Conservation (phyloP, 768 basidiomycete genomes). For the Panus rudis region DNA sequence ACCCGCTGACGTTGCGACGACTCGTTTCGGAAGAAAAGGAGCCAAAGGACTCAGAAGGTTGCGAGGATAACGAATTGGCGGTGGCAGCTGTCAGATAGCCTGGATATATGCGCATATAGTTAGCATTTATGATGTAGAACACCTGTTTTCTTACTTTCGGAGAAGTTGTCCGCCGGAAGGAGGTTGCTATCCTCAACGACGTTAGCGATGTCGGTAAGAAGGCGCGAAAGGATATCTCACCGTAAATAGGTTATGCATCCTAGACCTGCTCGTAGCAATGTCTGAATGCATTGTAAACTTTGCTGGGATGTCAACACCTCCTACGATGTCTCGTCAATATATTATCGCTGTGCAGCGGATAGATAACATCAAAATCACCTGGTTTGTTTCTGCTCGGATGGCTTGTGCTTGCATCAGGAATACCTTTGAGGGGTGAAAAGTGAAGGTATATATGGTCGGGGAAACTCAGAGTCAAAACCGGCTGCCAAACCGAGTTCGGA, state of each 20-base stretch:
- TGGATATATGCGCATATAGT: conserved; percentile 15
- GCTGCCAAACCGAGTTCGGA: too few relatives aligned
- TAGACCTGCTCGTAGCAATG: conserved; percentile 62
- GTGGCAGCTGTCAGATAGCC: conserved; percentile 48
- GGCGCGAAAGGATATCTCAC: conserved; percentile 25
- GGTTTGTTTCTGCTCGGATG: conserved; percentile 17
- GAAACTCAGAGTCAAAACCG: too few relatives aligned
- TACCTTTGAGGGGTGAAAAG: too few relatives aligned
- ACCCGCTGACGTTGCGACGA: conserved; percentile 47
- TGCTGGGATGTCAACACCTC: conserved; percentile 36
- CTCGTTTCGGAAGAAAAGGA: conserved; percentile 32
- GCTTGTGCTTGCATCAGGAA: conserved; percentile 36
- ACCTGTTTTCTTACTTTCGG: conserved; percentile 40
- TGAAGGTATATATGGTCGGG: too few relatives aligned
- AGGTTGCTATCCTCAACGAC: conserved; percentile 43
- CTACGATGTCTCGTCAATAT: conserved; percentile 8
- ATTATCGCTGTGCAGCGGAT: not conserved
- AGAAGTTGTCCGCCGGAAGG: conserved; percentile 75
- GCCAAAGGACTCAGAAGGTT: conserved; percentile 26
- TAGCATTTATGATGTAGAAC: conserved; percentile 3
- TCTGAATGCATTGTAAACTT: conserved; percentile 66
- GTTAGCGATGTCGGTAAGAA: conserved; percentile 3
- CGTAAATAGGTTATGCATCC: conserved; percentile 75
- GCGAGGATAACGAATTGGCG: conserved; percentile 24
- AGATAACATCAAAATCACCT: conserved; percentile 13